These are phyloP conservation scores for Karstenula rhodostoma DNA, from an alignment of 2,329 filamentous ascomycete species.

Conservation along the genomic window DNA sequence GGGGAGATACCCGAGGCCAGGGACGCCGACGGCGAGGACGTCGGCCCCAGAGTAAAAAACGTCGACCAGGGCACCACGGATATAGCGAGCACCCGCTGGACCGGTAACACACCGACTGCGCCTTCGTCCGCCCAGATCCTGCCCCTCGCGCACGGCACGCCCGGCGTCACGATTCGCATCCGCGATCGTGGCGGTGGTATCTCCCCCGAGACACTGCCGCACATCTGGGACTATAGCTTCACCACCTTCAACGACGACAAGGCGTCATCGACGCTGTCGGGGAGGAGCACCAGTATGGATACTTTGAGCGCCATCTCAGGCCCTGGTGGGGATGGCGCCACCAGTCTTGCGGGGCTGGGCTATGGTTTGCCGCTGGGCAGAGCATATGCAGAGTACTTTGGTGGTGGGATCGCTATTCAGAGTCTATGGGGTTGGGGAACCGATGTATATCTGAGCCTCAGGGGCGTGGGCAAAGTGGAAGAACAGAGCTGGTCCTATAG, in stretches of 20 bases:
- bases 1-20: conserved; percentile 51
- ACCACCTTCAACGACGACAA: conserved; percentile 85
- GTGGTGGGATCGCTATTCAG: conserved; percentile 93
- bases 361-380: conserved; percentile 91
- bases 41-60: conserved; percentile 31
- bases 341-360: conserved; percentile 84
- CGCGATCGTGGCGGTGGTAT: conserved; percentile 96
- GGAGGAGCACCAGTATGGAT: conserved; percentile 59
- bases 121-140: conserved; percentile 48
- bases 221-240: conserved; percentile 97
- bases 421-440: conserved; percentile 93
- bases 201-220: conserved; percentile 78
- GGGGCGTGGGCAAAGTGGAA: conserved; percentile 63
- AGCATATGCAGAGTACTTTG: conserved; percentile 98
- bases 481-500: conserved; percentile 13
- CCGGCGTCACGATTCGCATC: conserved; percentile 93
- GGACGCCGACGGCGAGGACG: conserved; percentile 19
- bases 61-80: conserved; percentile 44
- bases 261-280: conserved; percentile 55
- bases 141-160: conserved; percentile 62
- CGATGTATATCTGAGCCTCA: conserved; percentile 70
- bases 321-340: conserved; percentile 75
- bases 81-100: conserved; percentile 40
- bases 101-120: conserved; percentile 24
- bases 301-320: conserved; percentile 79